Evolutionary conservation across 495 filamentous ascomycete species (phyloP).

Genomic region (Arthonia radiata): DNA sequence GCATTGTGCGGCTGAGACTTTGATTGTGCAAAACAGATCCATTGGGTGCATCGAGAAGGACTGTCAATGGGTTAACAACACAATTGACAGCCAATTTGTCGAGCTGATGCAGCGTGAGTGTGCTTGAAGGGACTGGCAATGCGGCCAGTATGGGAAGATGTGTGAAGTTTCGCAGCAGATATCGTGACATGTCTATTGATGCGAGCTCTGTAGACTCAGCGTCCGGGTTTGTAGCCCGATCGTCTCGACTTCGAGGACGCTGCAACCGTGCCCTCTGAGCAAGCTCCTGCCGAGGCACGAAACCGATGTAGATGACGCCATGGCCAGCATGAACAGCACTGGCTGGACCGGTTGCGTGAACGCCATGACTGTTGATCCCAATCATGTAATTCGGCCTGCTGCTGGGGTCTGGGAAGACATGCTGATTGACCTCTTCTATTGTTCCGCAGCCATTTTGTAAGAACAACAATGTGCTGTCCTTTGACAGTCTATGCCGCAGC

Average conservation of each 20-base stretch:
- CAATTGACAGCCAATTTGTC: slow-evolving; percentile 61
- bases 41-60: slow-evolving; percentile 44
- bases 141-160: no score
- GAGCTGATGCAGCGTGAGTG: slow-evolving; percentile 33
- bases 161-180: no score
- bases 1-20: slow-evolving; percentile 27
- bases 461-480: slow-evolving; percentile 50
- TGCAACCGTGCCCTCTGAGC: background rate
- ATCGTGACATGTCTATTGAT: slow-evolving; percentile 5
- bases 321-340: slow-evolving; percentile 35
- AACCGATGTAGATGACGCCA: slow-evolving; percentile 35
- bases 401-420: slow-evolving; percentile 37
- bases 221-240: background rate
- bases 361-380: slow-evolving; percentile 40
- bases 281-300: slow-evolving; percentile 13
- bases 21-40: slow-evolving; percentile 41
- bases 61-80: slow-evolving; percentile 62
- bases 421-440: slow-evolving; percentile 42
- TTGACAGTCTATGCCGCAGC: slow-evolving; percentile 40
- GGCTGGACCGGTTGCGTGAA: slow-evolving; percentile 30
- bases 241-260: background rate
- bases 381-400: slow-evolving; percentile 50
- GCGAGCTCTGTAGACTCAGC: slow-evolving; percentile 2
- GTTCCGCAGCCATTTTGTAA: slow-evolving; percentile 66
- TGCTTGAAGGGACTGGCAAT: slow-evolving; percentile 15